Evolutionary conservation across 1,284 basidiomycete genomes (phyloP).

Genomic region (Sporisorium sorghi): DNA sequence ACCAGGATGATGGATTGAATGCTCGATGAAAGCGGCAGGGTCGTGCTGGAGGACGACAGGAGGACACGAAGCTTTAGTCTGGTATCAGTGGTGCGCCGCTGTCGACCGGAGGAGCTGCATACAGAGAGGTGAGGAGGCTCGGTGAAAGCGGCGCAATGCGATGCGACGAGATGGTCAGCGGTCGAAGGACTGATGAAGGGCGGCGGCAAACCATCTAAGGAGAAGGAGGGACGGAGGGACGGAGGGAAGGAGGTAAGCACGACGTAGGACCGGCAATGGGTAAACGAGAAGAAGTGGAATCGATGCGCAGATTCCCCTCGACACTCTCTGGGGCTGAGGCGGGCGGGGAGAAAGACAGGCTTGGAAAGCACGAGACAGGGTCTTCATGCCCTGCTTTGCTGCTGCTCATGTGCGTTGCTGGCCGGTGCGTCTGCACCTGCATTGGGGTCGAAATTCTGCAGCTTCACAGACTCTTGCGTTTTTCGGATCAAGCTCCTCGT

Average conservation of each 20-base stretch:
- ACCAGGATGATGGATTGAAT: neutral
- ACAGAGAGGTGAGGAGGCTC: neutral
- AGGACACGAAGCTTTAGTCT: too few relatives aligned
- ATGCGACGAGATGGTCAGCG: neutral
- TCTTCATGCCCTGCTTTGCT: neutral
- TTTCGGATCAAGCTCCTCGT: too few relatives aligned
- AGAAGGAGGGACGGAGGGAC: too few relatives aligned
- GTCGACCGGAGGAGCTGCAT: too few relatives aligned
- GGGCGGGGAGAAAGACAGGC: too few relatives aligned
- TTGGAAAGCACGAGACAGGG: too few relatives aligned
- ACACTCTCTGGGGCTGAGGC: too few relatives aligned
- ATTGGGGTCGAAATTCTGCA: neutral
- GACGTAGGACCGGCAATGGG: too few relatives aligned
- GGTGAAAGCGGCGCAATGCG: neutral
- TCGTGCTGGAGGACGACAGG: neutral
- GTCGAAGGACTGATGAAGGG: neutral
- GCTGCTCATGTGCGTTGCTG: neutral
- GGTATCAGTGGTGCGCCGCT: too few relatives aligned
- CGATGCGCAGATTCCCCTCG: too few relatives aligned
- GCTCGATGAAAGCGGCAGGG: neutral
- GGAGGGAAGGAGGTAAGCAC: too few relatives aligned
- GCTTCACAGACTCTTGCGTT: conserved; percentile 1
- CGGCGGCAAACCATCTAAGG: neutral
- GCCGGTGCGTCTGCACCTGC: neutral
- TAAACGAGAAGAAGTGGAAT: too few relatives aligned